phyloP scores from a whole-genome alignment of 2,329 filamentous ascomycete genomes.

The Rhinocladiella similis region DNA sequence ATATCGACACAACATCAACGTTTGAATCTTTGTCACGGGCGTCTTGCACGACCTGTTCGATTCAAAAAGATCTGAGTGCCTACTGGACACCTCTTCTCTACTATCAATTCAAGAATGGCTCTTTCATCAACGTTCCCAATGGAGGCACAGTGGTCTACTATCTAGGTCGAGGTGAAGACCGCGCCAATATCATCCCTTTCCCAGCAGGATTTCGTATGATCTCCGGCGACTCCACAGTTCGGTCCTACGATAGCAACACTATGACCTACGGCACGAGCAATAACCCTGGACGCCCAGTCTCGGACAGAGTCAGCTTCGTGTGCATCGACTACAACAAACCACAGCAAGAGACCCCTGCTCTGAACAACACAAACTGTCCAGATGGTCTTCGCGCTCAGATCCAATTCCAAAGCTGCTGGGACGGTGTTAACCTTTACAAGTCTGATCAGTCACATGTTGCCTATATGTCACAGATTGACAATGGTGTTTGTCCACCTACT shows the following conservation, averaged over 20 bases:
- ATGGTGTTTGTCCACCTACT: conserved; percentile 70
- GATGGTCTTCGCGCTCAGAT: conserved; percentile 79
- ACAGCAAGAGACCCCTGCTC: conserved; percentile 72
- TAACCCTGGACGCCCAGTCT: conserved; percentile 53
- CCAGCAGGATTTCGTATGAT: conserved; percentile 78
- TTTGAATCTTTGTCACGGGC: conserved; percentile 59
- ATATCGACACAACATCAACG: conserved; percentile 60
- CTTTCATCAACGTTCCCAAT: conserved; percentile 34
- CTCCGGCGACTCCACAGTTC: conserved; percentile 62
- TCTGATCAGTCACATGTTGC: conserved; percentile 67
- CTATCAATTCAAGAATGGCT: conserved; percentile 68
- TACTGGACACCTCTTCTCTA: conserved; percentile 83
- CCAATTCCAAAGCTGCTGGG: conserved; percentile 88
- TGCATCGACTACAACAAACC: conserved; percentile 66
- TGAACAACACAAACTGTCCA: conserved; percentile 70
- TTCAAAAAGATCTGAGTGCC: conserved; percentile 76
- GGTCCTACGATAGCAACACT: conserved; percentile 16
- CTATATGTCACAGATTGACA: conserved; percentile 74
- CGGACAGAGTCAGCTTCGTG: conserved; percentile 77
- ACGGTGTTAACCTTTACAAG: conserved; percentile 62
- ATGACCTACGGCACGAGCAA: conserved; percentile 15
- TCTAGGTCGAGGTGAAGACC: conserved; percentile 30
- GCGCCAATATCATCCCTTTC: conserved; percentile 67
- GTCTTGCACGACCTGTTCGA: conserved; percentile 76
- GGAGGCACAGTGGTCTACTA: conserved; percentile 52